A percentile compares a stretch with the other conserved stretches of the same genome.
phyloP scores from a whole-genome alignment of 495 filamentous ascomycete genomes.

The Penicillium macrosclerotiorum region DNA sequence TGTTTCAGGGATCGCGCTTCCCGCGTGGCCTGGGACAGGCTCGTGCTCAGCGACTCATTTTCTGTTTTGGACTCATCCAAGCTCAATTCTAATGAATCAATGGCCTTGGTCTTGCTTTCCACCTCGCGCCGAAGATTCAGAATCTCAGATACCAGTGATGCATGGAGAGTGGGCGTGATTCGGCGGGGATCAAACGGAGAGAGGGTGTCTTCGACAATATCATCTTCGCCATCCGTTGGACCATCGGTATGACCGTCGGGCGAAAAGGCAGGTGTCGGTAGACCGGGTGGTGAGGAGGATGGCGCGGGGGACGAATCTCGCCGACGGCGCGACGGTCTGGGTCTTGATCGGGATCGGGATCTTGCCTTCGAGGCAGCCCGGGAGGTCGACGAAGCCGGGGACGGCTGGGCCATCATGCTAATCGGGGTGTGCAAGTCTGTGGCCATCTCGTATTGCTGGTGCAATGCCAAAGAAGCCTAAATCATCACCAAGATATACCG shows the following conservation, averaged over 20 bases:
- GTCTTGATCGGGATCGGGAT: slow-evolving; percentile 45
- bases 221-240: slow-evolving; percentile 57
- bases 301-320: slow-evolving; percentile 61
- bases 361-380: slow-evolving; percentile 54
- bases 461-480: slow-evolving; percentile 10
- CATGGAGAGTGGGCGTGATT: slow-evolving; percentile 94
- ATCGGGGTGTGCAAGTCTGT: slow-evolving; percentile 22
- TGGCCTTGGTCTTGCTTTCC: slow-evolving; percentile 78
- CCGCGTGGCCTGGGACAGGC: slow-evolving; percentile 59
- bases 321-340: slow-evolving; percentile 50
- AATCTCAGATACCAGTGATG: slow-evolving; percentile 92
- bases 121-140: slow-evolving; percentile 81
- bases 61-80: slow-evolving; percentile 71
- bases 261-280: slow-evolving; percentile 45
- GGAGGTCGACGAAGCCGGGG: slow-evolving; percentile 67
- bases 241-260: slow-evolving; percentile 45
- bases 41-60: slow-evolving; percentile 63
- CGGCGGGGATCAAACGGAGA: slow-evolving; percentile 82
- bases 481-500: slow-evolving; percentile 20
- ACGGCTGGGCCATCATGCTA: slow-evolving; percentile 32
- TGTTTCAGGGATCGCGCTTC: slow-evolving; percentile 80
- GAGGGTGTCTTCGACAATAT: slow-evolving; percentile 75
- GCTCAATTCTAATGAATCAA: slow-evolving; percentile 77
- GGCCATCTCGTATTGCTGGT: slow-evolving; percentile 24
- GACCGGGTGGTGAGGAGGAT: slow-evolving; percentile 61